Base-by-base conservation (phyloP, 371 early-diverging fungal species). In the Rhizopus microsporus region DNA sequence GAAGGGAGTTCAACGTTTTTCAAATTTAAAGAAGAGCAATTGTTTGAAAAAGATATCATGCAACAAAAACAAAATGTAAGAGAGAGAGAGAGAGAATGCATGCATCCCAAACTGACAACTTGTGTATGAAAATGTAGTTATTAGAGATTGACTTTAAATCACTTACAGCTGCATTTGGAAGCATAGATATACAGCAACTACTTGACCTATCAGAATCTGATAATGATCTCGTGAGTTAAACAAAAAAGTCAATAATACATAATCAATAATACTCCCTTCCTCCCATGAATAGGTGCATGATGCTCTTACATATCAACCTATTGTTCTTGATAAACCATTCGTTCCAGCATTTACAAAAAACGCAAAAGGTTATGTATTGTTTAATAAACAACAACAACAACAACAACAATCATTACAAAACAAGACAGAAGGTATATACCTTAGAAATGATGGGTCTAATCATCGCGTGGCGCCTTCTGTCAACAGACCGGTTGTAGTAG, bases 21-120 rank as follows among this genome's bases (percentile, higher is more conserved):
- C 65, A 74, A 72, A 29, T 79, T 79, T 33, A 79, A 76, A 52
- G 75, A 74, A 30, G 80, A 79, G 34, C 64, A 72, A 38, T 39
- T 59, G 7, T 72, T 64, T 64, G 57, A 67, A 15, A 33, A 37
- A 6, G 62, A 62, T 4, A 47, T 44, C 10, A 63, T 40, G 32
- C 31, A 42, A 1, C 52, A 62, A 30, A 51, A 65, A 42, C 52
- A 62, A 32, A 31, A 31, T 43, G 54, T 56, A 66, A 57, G 56
- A 23, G 23, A 23, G 2, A 23, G 2, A 23, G 23, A 23, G 23
- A 23, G 23, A 23, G 23, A 23, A 23, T 23, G 23, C 2, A 2
- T 23, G 23, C 23, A 23, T 23, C 23, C 2, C 23, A 2, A 23
- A 23, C 23, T 23, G 23, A 23, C 23, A 23, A 23, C 23, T 23